Conservation (phyloP, 441 rosid genomes). For the Populus hybrid region DNA sequence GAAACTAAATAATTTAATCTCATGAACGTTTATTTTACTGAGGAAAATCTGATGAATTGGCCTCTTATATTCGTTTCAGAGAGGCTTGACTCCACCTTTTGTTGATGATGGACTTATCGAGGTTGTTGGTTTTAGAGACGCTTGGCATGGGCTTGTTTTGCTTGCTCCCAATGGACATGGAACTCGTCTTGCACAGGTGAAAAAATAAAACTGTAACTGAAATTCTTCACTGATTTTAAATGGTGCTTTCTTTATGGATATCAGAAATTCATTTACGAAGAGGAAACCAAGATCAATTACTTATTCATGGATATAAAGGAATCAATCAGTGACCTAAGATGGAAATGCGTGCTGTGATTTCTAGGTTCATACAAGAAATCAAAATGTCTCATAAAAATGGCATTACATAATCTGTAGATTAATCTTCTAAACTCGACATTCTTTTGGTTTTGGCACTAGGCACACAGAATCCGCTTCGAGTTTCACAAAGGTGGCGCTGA, state of each 20-base stretch:
- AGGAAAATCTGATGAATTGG: neutral
- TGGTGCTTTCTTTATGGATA: neutral
- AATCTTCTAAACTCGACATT: neutral
- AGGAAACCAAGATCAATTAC: neutral
- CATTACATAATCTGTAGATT: neutral
- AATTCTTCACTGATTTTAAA: neutral
- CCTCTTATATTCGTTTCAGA: constrained; percentile 35
- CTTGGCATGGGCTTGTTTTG: constrained; percentile 94
- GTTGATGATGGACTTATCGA: constrained; percentile 92
- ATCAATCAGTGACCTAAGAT: neutral
- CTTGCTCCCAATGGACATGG: constrained; percentile 92
- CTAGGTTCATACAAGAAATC: neutral
- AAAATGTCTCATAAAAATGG: neutral
- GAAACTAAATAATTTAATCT: neutral
- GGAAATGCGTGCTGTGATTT: neutral
- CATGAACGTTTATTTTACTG: neutral
- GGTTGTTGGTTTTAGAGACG: constrained; percentile 94
- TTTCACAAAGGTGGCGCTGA: constrained; percentile 74
- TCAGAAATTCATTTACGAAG: neutral
- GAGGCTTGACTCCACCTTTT: constrained; percentile 77
- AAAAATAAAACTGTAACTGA: neutral
- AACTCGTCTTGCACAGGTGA: constrained; percentile 94
- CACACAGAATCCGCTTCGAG: constrained; percentile 77
- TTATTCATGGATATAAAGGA: neutral
- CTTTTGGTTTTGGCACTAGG: constrained; percentile 35